Percentiles rank a stretch among this genome's conserved stretches.
Conservation (phyloP, 495 filamentous ascomycete species). For the Pyrenula massariospora region DNA sequence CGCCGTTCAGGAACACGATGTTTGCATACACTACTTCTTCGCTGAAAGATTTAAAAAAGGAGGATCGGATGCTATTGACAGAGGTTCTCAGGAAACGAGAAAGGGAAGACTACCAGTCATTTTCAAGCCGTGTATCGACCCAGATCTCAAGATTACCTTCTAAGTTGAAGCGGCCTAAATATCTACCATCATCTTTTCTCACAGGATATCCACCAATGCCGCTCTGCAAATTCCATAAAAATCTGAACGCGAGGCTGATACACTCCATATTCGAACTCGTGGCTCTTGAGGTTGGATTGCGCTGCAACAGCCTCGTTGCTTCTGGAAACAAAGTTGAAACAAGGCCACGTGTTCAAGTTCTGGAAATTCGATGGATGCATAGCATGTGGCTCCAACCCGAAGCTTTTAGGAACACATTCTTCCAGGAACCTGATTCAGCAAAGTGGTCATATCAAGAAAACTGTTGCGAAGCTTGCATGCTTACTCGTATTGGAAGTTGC, state of each 20-base stretch:
- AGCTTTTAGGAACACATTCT: neutral
- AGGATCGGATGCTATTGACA: neutral
- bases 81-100: neutral
- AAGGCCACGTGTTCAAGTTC: neutral
- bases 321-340: neutral
- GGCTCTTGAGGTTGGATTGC: neutral
- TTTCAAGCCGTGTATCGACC: neutral
- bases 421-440: neutral
- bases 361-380: neutral
- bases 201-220: neutral
- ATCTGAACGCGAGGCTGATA: neutral
- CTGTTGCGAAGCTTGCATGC: slow-evolving; percentile 27
- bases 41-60: neutral
- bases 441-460: slow-evolving; percentile 16
- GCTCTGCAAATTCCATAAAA: neutral
- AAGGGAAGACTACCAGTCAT: neutral
- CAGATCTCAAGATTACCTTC: neutral
- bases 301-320: neutral
- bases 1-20: too few species aligned
- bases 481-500: slow-evolving; percentile 17
- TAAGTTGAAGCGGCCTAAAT: neutral
- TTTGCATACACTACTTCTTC: neutral
- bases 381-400: neutral
- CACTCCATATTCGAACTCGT: neutral
- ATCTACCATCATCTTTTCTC: neutral